Evolutionary conservation across 345 rosid genomes (phyloP).

Genomic region (Gossypium turneri): DNA sequence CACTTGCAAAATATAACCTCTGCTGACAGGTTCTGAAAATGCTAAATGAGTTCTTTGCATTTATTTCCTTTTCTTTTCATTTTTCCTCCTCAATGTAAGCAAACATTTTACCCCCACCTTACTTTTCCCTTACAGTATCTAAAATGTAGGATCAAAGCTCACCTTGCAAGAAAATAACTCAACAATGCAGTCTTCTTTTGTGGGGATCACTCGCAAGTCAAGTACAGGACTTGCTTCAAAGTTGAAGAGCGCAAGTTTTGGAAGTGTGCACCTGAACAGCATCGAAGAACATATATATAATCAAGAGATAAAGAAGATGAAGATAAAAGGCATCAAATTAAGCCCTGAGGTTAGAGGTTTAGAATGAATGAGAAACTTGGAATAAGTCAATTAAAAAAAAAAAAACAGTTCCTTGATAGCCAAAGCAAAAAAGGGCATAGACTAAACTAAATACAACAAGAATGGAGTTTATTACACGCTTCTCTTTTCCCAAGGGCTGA

Average conservation of each 20-base stretch:
- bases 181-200: conserved; percentile 56
- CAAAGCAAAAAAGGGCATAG: neutral
- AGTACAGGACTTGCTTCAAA: conserved; percentile 72
- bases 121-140: neutral
- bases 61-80: neutral
- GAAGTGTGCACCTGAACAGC: conserved; percentile 59
- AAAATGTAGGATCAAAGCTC: conserved; percentile 12
- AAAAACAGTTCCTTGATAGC: neutral
- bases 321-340: neutral
- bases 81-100: neutral
- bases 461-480: neutral
- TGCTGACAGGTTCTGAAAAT: neutral
- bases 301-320: neutral
- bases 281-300: neutral
- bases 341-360: neutral
- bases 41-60: conserved; percentile 2
- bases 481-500: neutral
- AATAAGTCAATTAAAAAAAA: neutral
- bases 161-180: conserved; percentile 88
- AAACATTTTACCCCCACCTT: neutral
- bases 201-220: conserved; percentile 59
- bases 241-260: conserved; percentile 56
- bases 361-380: neutral
- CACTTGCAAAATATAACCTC: neutral
- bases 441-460: neutral